These are phyloP conservation scores for Insectozyma bohioensis DNA, from an alignment of 1,139 yeast species.

Conservation along the genomic window DNA sequence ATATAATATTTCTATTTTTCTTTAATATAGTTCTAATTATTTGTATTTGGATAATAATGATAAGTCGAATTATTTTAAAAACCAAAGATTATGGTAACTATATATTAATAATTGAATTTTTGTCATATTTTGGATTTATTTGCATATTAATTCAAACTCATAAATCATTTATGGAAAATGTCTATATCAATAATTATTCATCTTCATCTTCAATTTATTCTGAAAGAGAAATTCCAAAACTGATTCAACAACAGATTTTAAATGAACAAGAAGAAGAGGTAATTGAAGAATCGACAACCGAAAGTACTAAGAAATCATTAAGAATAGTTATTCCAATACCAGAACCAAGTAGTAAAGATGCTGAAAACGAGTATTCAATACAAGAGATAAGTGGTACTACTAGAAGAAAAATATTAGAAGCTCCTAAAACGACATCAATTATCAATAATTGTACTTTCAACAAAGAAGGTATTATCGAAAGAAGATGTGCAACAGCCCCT, in stretches of 20 bases:
- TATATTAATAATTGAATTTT: constrained; percentile 12
- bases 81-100: constrained; percentile 2
- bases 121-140: constrained; percentile 8
- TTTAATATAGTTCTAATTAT: constrained; percentile 5
- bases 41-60: constrained; percentile 6
- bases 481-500: constrained; percentile 6
- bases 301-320: neutral
- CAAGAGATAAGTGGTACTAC: no score
- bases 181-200: constrained; percentile 3
- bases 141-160: constrained; percentile 10
- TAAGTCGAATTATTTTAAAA: constrained; percentile 1
- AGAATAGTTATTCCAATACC: constrained; percentile 2
- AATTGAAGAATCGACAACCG: neutral
- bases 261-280: constrained; percentile 3
- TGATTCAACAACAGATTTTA: constrained; percentile 3
- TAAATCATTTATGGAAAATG: constrained; percentile 6
- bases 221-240: constrained; percentile 4
- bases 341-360: neutral
- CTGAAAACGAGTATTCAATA: neutral
- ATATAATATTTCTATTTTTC: constrained; percentile 6
- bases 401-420: constrained; percentile 2
- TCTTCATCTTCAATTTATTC: constrained; percentile 13
- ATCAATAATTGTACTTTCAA: no score
- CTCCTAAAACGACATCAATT: neutral
- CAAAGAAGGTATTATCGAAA: neutral